Percentiles rank a stretch among this genome's conserved stretches.
Evolutionary conservation across 495 filamentous ascomycete species (phyloP).

Genomic region (Penicillium paxilli): DNA sequence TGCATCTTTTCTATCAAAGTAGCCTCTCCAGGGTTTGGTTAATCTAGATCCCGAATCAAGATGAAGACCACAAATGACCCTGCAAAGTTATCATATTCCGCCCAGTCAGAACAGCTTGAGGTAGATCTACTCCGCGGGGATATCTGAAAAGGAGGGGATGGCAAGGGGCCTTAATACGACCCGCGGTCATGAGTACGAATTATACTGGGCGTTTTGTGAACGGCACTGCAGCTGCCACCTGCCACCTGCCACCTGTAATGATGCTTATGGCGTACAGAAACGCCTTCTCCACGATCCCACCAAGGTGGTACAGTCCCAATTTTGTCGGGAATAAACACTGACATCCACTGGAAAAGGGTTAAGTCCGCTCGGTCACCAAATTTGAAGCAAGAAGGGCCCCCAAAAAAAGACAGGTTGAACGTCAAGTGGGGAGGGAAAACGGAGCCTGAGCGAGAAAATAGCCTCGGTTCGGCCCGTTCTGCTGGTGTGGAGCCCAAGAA

Average conservation of each 20-base stretch:
- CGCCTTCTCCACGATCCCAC: not conserved
- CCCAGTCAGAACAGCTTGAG: too few species aligned
- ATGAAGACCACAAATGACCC: too few species aligned
- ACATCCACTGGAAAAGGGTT: conserved; percentile 3
- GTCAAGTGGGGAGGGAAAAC: too few species aligned
- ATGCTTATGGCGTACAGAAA: conserved; percentile 1
- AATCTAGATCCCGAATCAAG: too few species aligned
- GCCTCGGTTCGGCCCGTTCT: not conserved
- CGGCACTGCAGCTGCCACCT: conserved; percentile 17
- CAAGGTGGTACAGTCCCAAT: conserved; percentile 4
- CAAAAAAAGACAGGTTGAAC: not conserved
- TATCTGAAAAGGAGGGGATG: too few species aligned
- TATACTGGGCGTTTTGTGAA: conserved; percentile 2
- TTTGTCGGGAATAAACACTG: too few species aligned
- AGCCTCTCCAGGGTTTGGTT: too few species aligned
- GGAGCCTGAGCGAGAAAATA: not conserved
- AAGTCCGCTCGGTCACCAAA: too few species aligned
- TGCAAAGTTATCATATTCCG: too few species aligned
- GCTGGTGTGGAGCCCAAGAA: not conserved
- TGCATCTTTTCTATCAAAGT: too few species aligned
- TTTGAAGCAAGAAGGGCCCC: not conserved
- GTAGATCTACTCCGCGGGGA: too few species aligned
- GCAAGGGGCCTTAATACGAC: not conserved
- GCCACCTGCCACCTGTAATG: not conserved
- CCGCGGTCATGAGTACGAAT: not conserved